A percentile compares a stretch with the other conserved stretches of the same genome.
Evolutionary conservation across 768 basidiomycete species (phyloP).

Genomic region (Tricholoma sp.): DNA sequence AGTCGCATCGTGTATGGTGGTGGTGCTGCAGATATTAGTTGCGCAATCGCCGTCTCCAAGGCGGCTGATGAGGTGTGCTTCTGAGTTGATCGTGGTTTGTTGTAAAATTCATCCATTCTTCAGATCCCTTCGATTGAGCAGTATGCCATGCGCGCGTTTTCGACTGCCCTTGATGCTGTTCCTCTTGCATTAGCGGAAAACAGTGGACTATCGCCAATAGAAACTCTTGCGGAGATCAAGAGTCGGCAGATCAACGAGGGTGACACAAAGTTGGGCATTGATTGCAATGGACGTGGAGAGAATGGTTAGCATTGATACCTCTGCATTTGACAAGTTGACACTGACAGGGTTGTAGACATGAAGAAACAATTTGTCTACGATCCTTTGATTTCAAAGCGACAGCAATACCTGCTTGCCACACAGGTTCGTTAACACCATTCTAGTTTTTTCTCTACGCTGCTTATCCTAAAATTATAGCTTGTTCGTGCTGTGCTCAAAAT

Average conservation of each 20-base stretch:
- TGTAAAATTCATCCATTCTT: neutral
- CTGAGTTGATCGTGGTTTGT: slow-evolving; percentile 1
- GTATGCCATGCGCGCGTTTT: slow-evolving; percentile 99
- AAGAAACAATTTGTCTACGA: slow-evolving; percentile 96
- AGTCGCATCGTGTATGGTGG: slow-evolving; percentile 98
- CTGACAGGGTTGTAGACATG: slow-evolving; percentile 66
- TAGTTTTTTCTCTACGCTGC: slow-evolving; percentile 1
- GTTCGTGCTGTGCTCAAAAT: slow-evolving; percentile 88
- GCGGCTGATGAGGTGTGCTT: slow-evolving; percentile 83
- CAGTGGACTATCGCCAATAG: slow-evolving; percentile 93
- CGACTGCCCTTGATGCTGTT: slow-evolving; percentile 90
- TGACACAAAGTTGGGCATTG: slow-evolving; percentile 85
- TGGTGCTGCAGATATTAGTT: slow-evolving; percentile 96
- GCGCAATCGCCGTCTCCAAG: slow-evolving; percentile 86
- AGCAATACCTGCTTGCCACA: slow-evolving; percentile 96
- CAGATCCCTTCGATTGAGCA: slow-evolving; percentile 97
- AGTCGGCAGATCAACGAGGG: slow-evolving; percentile 86
- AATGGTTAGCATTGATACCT: slow-evolving; percentile 58
- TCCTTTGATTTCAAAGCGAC: slow-evolving; percentile 94
- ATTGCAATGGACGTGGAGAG: slow-evolving; percentile 80
- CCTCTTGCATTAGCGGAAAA: slow-evolving; percentile 97
- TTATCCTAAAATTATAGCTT: slow-evolving; percentile 38
- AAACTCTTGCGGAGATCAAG: slow-evolving; percentile 94
- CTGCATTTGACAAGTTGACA: neutral
- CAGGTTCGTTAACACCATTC: slow-evolving; percentile 47